Conservation (phyloP, 371 early-diverging fungal genomes). For the Saksenaea oblongispora region DNA sequence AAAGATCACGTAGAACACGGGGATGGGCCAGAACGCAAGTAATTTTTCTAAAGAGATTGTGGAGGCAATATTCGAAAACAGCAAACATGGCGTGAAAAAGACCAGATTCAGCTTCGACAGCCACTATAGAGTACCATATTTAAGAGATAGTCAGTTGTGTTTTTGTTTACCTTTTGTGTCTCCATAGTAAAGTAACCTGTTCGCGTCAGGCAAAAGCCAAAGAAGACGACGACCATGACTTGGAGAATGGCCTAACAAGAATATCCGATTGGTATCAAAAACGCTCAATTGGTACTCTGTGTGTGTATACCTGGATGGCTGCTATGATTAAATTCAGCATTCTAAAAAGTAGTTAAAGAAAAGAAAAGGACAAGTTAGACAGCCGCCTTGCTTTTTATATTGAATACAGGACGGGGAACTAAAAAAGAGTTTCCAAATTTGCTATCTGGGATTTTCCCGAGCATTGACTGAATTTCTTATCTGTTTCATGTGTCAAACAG, state of each 20-base stretch:
- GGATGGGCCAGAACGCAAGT: slow-evolving; percentile 73
- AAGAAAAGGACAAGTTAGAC: neutral
- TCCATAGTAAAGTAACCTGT: slow-evolving; percentile 50
- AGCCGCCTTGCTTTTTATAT: neutral
- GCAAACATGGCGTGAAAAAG: slow-evolving; percentile 71
- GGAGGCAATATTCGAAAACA: slow-evolving; percentile 68
- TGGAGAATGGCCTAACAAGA: slow-evolving; percentile 68
- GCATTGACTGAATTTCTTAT: neutral
- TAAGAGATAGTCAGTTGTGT: too few relatives aligned
- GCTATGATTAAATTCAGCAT: slow-evolving; percentile 20
- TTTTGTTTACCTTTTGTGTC: slow-evolving; percentile 59
- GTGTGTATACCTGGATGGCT: slow-evolving; percentile 15
- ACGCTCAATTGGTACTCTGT: neutral
- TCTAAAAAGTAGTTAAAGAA: neutral
- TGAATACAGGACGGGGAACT: neutral
- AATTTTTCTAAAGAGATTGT: slow-evolving; percentile 60
- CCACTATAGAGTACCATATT: slow-evolving; percentile 58
- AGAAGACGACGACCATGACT: slow-evolving; percentile 57
- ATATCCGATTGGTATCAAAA: too few relatives aligned
- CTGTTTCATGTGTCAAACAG: neutral
- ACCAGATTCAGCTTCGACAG: slow-evolving; percentile 63
- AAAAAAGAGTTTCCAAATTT: neutral
- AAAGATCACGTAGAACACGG: slow-evolving; percentile 63
- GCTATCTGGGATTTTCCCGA: neutral
- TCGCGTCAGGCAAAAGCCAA: slow-evolving; percentile 51